phyloP scores from a whole-genome alignment of 371 early-diverging fungal species.

The Mucor piriformis region DNA sequence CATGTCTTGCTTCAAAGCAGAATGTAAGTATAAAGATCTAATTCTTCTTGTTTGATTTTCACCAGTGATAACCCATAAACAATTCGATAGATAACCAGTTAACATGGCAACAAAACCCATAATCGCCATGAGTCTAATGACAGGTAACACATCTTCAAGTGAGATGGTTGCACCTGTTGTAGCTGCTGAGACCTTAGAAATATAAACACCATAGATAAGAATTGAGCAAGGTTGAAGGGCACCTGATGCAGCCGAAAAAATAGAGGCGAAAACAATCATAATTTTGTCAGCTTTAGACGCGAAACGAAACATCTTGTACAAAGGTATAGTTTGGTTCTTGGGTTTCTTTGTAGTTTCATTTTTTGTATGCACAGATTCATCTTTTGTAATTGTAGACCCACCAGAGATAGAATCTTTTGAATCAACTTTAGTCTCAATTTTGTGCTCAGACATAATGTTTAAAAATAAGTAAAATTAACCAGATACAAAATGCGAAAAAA shows the following conservation, averaged over 20 bases:
- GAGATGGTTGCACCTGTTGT: background rate
- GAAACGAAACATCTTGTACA: slow-evolving; percentile 36
- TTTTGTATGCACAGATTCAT: too few relatives aligned
- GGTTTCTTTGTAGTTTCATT: too few relatives aligned
- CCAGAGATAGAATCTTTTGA: too few relatives aligned
- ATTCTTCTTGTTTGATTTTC: slow-evolving; percentile 42
- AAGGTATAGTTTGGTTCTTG: too few relatives aligned
- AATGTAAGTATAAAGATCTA: slow-evolving; percentile 57
- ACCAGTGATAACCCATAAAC: slow-evolving; percentile 41
- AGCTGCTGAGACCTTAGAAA: slow-evolving; percentile 13
- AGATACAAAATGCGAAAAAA: too few relatives aligned
- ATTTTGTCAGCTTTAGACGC: slow-evolving; percentile 25
- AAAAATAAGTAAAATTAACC: too few relatives aligned
- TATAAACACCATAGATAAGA: slow-evolving; percentile 37
- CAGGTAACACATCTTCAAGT: slow-evolving; percentile 13
- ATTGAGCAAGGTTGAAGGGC: slow-evolving; percentile 42
- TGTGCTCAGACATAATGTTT: too few relatives aligned
- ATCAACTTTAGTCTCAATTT: too few relatives aligned
- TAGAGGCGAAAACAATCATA: slow-evolving; percentile 25
- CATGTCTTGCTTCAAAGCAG: slow-evolving; percentile 83
- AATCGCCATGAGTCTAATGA: slow-evolving; percentile 37
- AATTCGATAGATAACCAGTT: slow-evolving; percentile 36
- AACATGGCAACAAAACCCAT: slow-evolving; percentile 36
- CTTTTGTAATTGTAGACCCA: too few relatives aligned
- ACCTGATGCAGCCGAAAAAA: slow-evolving; percentile 36